Conservation (phyloP, 176 grass and related monocot genomes). For the Panicum miliaceum region DNA sequence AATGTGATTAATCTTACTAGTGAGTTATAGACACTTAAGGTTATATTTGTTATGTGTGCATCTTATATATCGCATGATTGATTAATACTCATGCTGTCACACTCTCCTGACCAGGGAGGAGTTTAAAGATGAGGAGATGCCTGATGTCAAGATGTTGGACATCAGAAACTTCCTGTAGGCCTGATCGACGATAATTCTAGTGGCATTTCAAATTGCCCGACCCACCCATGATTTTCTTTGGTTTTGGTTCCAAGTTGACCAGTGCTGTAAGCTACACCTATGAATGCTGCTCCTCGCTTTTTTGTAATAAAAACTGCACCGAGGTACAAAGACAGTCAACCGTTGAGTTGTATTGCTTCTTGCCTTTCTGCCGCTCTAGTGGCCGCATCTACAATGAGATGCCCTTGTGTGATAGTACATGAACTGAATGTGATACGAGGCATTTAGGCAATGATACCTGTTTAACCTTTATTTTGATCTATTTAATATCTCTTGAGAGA, state of each 20-base stretch:
- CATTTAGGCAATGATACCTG: slow-evolving; percentile 1
- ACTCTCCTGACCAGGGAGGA: slow-evolving; percentile 71
- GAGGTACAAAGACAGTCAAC: slow-evolving; percentile 40
- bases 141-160: slow-evolving; percentile 77
- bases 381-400: slow-evolving; percentile 1
- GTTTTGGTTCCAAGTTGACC: slow-evolving; percentile 38
- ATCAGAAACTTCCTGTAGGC: slow-evolving; percentile 81
- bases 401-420: slow-evolving; percentile 23
- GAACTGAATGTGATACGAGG: slow-evolving; percentile 5
- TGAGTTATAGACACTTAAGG: background rate
- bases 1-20: background rate
- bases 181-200: slow-evolving; percentile 9
- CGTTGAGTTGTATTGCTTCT: slow-evolving; percentile 31
- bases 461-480: background rate
- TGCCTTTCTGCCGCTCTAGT: slow-evolving; percentile 23
- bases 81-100: background rate
- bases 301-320: slow-evolving; percentile 65
- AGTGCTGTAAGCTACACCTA: slow-evolving; percentile 50
- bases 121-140: slow-evolving; percentile 91
- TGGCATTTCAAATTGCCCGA: slow-evolving; percentile 25
- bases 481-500: background rate
- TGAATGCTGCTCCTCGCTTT: slow-evolving; percentile 32
- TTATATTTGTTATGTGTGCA: background rate
- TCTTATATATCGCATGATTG: background rate
- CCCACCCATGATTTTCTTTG: background rate